Conservation (phyloP, 306 rosid species). For the Rosa chinensis region DNA sequence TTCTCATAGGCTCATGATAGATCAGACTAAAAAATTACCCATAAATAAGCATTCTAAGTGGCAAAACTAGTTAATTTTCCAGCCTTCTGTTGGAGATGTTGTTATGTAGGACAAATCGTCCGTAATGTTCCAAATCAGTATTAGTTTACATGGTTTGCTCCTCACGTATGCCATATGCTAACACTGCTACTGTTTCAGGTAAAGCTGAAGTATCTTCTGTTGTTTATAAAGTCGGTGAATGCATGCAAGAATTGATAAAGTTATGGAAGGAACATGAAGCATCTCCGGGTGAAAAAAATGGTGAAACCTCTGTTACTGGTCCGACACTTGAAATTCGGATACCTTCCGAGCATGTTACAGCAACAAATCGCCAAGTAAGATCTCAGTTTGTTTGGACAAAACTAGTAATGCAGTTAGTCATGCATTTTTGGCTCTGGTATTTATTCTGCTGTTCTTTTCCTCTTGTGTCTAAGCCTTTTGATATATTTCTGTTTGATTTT, state of each 20-base stretch:
- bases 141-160: slow-evolving; percentile 14
- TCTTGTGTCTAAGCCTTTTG: background rate
- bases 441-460: background rate
- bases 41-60: background rate
- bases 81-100: background rate
- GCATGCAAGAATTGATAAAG: slow-evolving; percentile 90
- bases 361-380: slow-evolving; percentile 94
- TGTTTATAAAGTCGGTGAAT: slow-evolving; percentile 87
- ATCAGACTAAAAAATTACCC: background rate
- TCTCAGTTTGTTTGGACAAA: slow-evolving; percentile 2
- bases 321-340: slow-evolving; percentile 90
- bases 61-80: background rate
- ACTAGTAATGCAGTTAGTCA: background rate
- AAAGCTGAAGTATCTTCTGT: slow-evolving; percentile 69
- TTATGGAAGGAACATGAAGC: slow-evolving; percentile 78
- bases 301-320: slow-evolving; percentile 60
- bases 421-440: background rate
- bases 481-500: background rate
- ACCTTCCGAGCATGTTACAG: slow-evolving; percentile 87
- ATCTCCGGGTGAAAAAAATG: slow-evolving; percentile 55
- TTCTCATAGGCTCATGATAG: background rate
- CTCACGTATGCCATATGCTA: slow-evolving; percentile 26
- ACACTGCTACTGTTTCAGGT: slow-evolving; percentile 55
- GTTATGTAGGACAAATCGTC: background rate
- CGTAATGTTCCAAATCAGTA: background rate